Conservation (phyloP, 176 grass and related monocot genomes). For the Cymbopogon citratus region DNA sequence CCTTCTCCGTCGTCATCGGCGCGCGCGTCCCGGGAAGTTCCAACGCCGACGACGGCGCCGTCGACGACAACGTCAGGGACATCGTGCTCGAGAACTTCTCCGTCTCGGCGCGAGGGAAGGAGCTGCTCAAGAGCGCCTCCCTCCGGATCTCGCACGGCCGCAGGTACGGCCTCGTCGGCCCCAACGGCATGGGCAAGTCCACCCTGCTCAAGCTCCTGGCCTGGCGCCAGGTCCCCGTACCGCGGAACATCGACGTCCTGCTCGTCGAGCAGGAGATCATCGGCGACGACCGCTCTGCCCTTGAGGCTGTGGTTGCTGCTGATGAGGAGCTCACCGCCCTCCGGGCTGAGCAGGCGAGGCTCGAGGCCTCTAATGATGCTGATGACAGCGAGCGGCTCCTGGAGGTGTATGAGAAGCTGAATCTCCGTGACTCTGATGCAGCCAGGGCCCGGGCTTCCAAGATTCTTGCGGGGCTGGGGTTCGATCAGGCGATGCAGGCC, state of each 20-base stretch:
- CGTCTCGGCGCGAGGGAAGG: conserved; percentile 81
- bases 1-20: conserved; percentile 85
- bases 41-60: conserved; percentile 17
- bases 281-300: conserved; percentile 61
- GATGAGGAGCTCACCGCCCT: conserved; percentile 84
- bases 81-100: conserved; percentile 85
- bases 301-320: conserved; percentile 75
- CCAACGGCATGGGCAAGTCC: conserved; percentile 93
- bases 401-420: conserved; percentile 81
- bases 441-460: conserved; percentile 67
- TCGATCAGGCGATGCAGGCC: conserved; percentile 76
- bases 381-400: conserved; percentile 48
- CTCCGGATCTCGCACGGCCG: conserved; percentile 84
- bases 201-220: conserved; percentile 84
- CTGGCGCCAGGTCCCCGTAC: conserved; percentile 84
- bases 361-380: conserved; percentile 54
- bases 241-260: conserved; percentile 79
- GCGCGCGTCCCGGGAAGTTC: conserved; percentile 30
- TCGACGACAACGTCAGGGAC: conserved; percentile 70
- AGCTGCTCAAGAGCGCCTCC: conserved; percentile 78
- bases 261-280: conserved; percentile 94
- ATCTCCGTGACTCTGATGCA: conserved; percentile 64
- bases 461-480: conserved; percentile 81
- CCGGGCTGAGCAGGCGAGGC: conserved; percentile 58
- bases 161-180: conserved; percentile 78